Evolutionary conservation across 2,329 filamentous ascomycete genomes (phyloP).

Genomic region (Microsporum audouinii): DNA sequence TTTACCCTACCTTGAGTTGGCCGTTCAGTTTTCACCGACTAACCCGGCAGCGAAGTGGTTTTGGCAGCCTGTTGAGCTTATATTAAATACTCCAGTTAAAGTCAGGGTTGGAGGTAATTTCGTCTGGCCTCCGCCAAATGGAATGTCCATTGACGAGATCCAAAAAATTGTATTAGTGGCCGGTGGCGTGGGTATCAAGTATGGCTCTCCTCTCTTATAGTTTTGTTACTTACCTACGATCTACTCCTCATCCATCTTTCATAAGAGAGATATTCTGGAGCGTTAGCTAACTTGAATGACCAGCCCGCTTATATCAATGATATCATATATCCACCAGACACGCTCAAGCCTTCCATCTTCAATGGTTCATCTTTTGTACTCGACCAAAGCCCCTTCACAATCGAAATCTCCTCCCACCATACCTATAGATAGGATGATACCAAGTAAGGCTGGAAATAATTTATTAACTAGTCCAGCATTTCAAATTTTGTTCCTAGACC

Average conservation of each 20-base stretch:
- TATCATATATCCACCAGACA: slow-evolving; percentile 47
- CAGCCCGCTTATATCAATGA: slow-evolving; percentile 62
- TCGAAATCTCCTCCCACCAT: not conserved
- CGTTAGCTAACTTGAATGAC: not conserved
- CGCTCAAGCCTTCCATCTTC: slow-evolving; percentile 21
- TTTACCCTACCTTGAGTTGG: slow-evolving; percentile 51
- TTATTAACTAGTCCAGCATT: not conserved
- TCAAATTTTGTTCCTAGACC: slow-evolving; percentile 37
- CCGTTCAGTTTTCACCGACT: slow-evolving; percentile 57
- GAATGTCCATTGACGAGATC: slow-evolving; percentile 35
- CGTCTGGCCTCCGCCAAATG: slow-evolving; percentile 55
- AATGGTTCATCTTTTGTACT: slow-evolving; percentile 54
- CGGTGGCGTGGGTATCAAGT: slow-evolving; percentile 74
- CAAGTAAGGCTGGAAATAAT: slow-evolving; percentile 17
- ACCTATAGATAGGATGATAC: not conserved
- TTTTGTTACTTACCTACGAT: not conserved
- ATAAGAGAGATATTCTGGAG: not conserved
- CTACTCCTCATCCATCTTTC: too few relatives aligned
- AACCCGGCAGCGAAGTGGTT: slow-evolving; percentile 70
- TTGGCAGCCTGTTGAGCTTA: slow-evolving; percentile 47
- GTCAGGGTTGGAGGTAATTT: slow-evolving; percentile 74
- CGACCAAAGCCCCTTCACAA: slow-evolving; percentile 23
- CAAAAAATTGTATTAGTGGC: slow-evolving; percentile 61
- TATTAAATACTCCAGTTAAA: slow-evolving; percentile 48
- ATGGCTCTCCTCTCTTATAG: slow-evolving; percentile 17